Evolutionary conservation across 352 stramenopile species (phyloP).

Genomic region (Phytophthora sojae): DNA sequence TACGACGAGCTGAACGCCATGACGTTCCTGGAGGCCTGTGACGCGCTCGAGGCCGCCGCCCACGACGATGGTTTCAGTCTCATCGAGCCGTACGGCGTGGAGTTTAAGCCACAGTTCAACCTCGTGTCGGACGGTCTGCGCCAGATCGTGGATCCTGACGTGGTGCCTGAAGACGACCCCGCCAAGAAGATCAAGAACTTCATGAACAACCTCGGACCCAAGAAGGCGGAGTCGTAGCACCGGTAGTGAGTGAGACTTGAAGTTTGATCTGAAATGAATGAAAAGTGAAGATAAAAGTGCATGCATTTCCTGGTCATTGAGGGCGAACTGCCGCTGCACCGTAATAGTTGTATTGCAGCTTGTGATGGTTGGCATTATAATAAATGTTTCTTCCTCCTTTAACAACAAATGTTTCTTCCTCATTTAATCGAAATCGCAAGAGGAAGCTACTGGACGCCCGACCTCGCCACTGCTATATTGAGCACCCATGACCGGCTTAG

Average conservation of each 20-base stretch:
- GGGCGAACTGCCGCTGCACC: neutral
- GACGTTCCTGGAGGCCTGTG: slow-evolving; percentile 42
- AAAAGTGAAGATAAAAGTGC: slow-evolving; percentile 7
- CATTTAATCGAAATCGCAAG: too few relatives aligned
- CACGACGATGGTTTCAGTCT: slow-evolving; percentile 37
- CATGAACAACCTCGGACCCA: slow-evolving; percentile 7
- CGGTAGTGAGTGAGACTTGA: slow-evolving; percentile 7
- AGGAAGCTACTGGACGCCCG: too few relatives aligned
- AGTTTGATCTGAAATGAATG: slow-evolving; percentile 1
- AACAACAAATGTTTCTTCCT: too few relatives aligned
- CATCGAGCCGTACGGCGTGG: slow-evolving; percentile 45
- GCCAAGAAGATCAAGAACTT: slow-evolving; percentile 35
- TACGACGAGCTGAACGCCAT: slow-evolving; percentile 46
- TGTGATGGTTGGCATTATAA: too few relatives aligned
- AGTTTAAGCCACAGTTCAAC: slow-evolving; percentile 37
- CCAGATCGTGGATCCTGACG: slow-evolving; percentile 41
- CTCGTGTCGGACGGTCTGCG: slow-evolving; percentile 37
- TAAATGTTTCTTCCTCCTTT: too few relatives aligned
- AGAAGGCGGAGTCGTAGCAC: slow-evolving; percentile 14
- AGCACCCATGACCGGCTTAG: slow-evolving; percentile 71
- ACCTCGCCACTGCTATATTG: slow-evolving; percentile 54
- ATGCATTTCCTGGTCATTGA: neutral
- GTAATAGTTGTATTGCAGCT: too few relatives aligned
- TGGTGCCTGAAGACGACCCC: slow-evolving; percentile 22
- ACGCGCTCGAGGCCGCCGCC: slow-evolving; percentile 34